These are phyloP conservation scores for Tricholoma flavovirens DNA, from an alignment of 768 basidiomycete genomes.

Conservation along the genomic window DNA sequence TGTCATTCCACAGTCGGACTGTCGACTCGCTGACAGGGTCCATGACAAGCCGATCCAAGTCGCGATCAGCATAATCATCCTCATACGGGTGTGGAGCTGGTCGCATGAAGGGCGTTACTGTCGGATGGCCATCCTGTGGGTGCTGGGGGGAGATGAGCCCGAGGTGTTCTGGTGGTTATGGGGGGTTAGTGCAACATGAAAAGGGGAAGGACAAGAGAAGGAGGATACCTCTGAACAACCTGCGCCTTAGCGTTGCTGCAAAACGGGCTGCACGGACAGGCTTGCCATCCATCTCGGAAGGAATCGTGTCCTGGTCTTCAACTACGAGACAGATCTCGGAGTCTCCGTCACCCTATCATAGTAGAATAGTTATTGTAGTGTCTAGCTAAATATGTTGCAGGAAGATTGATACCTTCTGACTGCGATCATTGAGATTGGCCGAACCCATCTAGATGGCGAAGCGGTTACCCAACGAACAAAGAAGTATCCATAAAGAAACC, in stretches of 20 bases:
- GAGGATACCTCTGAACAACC: constrained; percentile 68
- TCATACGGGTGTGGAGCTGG: constrained; percentile 68
- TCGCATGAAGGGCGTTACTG: constrained; percentile 63
- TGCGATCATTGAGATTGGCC: constrained; percentile 88
- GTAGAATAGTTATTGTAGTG: background rate
- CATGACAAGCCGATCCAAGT: constrained; percentile 62
- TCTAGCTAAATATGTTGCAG: background rate
- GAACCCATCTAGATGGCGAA: constrained; percentile 71
- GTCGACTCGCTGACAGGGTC: constrained; percentile 73
- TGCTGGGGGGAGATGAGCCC: constrained; percentile 78
- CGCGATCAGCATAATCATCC: constrained; percentile 48
- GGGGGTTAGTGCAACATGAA: constrained; percentile 4
- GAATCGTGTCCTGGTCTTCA: constrained; percentile 79
- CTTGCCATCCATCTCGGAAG: constrained; percentile 72
- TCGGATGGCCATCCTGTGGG: constrained; percentile 27
- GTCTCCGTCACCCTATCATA: constrained; percentile 75
- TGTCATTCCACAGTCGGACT: constrained; percentile 54
- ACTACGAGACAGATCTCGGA: constrained; percentile 93
- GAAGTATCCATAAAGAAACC: constrained; percentile 20
- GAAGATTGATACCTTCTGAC: constrained; percentile 51
- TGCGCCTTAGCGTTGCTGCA: constrained; percentile 77
- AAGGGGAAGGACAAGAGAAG: background rate
- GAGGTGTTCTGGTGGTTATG: constrained; percentile 59
- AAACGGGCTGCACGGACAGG: constrained; percentile 71
- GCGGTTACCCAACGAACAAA: no score